Base-by-base conservation (phyloP, 331 rosid genomes). In the Malus hybrid region DNA sequence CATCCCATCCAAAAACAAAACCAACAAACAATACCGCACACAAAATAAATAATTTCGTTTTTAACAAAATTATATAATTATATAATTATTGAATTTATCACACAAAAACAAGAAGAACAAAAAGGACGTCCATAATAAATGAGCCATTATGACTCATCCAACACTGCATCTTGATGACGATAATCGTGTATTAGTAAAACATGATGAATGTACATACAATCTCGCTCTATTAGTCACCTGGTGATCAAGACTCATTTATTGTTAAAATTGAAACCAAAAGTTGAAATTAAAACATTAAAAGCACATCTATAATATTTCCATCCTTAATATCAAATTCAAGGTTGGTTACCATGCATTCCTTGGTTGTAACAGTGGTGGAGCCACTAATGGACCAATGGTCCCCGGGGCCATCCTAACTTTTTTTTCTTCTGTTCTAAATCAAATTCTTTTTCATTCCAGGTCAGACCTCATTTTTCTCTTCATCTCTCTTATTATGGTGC, bases 401-500 rank as follows among this genome's bases (percentile, higher is more conserved):
- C 46, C 46, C 12, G 12, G 46, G 46, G 12, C 46, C 46, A 8
- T 39, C 46, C 46, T 39, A 39, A 39, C 12, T 39, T 39, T 39
- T 39, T 39, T 9, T 39, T 39, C 44, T 9, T 39, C 12, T 39
- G 44, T 39, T 39, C 44, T 39, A 39, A 39, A 39, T 39, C 12
- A 39, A 39, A 39, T 39, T 39, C 12, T 39, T 39, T 39, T 39
- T 0, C 4, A 9, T 39, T 39, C 1, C 12, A 39, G 46, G 46
- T 0, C 1, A 39, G 1, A 0, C 1, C 46, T 9, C 12, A 39
- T 39, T 39, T 28, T 39, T 39, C 46, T 9, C 4, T 39, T 0
- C 4, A 39, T 39, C 12, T 39, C 46, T 39, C 12, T 39, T 39
- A 39, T 39, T 39, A 4, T 1, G 11, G 4, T 36, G 44, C 12